phyloP scores from a whole-genome alignment of 2,329 filamentous ascomycete species.

The Penicillium freii region DNA sequence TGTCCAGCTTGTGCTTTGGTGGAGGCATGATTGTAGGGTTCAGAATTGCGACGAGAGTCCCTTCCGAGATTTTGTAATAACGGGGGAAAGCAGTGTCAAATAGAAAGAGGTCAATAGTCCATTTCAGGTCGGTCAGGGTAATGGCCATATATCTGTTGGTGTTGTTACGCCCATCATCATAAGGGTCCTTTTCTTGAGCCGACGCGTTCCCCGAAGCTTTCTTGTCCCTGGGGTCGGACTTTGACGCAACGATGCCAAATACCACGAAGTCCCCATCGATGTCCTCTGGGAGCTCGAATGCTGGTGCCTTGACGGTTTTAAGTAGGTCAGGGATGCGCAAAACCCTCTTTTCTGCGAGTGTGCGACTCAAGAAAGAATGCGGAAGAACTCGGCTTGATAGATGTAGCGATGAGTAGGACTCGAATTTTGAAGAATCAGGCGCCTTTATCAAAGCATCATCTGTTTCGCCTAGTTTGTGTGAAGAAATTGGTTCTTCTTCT shows the following conservation, averaged over 20 bases:
- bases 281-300: constrained; percentile 73
- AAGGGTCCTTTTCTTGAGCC: constrained; percentile 46
- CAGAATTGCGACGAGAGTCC: constrained; percentile 87
- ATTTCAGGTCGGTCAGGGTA: constrained; percentile 81
- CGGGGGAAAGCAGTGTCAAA: constrained; percentile 87
- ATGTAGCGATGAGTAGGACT: constrained; percentile 82
- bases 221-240: constrained; percentile 72
- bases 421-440: constrained; percentile 65
- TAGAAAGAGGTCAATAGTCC: constrained; percentile 86
- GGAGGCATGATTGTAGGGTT: constrained; percentile 92
- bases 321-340: constrained; percentile 79
- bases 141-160: constrained; percentile 88
- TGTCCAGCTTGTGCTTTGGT: constrained; percentile 69
- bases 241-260: constrained; percentile 81
- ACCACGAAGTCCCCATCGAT: constrained; percentile 87
- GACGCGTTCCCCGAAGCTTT: constrained; percentile 45
- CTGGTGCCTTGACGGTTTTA: constrained; percentile 74
- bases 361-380: constrained; percentile 74
- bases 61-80: constrained; percentile 90
- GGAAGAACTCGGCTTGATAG: constrained; percentile 79
- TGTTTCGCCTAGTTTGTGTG: constrained; percentile 22
- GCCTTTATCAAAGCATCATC: constrained; percentile 20
- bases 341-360: constrained; percentile 72
- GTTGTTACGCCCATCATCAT: constrained; percentile 55
- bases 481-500: constrained; percentile 20